Percentiles rank a stretch among this genome's conserved stretches.
phyloP scores from a whole-genome alignment of 805 yeast genomes.

The Brettanomyces nanus region DNA sequence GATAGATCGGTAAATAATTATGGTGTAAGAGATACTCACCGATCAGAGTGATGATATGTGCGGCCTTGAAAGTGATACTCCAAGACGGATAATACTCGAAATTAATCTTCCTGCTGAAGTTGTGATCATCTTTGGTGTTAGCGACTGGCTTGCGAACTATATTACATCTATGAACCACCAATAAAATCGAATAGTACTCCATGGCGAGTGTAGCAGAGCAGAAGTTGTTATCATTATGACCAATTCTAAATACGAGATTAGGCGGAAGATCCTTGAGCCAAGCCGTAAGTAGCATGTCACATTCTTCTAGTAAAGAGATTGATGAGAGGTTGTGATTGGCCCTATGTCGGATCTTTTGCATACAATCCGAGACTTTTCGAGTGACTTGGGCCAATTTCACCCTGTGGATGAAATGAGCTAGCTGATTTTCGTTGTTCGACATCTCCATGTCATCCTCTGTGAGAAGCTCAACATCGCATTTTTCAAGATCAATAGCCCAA shows the following conservation, averaged over 20 bases:
- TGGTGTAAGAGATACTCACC: constrained; percentile 50
- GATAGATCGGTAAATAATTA: constrained; percentile 36
- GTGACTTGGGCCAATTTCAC: constrained; percentile 60
- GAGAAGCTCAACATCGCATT: constrained; percentile 75
- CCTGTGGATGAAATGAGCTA: constrained; percentile 50
- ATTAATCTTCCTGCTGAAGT: constrained; percentile 8
- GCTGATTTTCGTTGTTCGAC: constrained; percentile 25
- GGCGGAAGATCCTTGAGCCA: constrained; percentile 69
- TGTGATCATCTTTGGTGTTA: constrained; percentile 26
- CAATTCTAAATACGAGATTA: constrained; percentile 50
- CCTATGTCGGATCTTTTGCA: constrained; percentile 12
- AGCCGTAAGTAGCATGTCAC: constrained; percentile 69
- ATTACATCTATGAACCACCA: constrained; percentile 63
- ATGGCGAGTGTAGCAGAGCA: constrained; percentile 46
- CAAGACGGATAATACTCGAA: constrained; percentile 52
- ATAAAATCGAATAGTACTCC: constrained; percentile 67
- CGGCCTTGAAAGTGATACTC: constrained; percentile 78
- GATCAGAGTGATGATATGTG: constrained; percentile 63
- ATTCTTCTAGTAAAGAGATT: constrained; percentile 50
- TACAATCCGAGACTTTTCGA: constrained; percentile 38
- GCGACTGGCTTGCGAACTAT: constrained; percentile 32
- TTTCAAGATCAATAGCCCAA: constrained; percentile 52
- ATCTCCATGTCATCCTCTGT: constrained; percentile 49
- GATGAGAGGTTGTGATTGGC: constrained; percentile 36
- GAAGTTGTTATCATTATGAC: constrained; percentile 30